Conservation (phyloP, 768 basidiomycete genomes). For the Tricholomella constricta region DNA sequence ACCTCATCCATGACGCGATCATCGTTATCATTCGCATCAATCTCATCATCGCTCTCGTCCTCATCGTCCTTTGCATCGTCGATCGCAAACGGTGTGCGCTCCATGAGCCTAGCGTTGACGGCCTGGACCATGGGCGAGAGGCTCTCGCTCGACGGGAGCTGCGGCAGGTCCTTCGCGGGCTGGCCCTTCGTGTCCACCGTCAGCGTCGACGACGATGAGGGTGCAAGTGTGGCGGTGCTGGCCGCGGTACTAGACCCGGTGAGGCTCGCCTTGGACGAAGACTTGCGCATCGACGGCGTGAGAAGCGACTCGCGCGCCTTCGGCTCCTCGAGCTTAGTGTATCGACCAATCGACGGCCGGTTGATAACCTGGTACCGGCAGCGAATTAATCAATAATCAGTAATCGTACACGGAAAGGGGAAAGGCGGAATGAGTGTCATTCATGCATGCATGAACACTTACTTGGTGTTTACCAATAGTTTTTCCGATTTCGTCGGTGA, state of each 20-base stretch:
- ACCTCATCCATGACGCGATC: constrained; percentile 91
- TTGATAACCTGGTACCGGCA: constrained; percentile 54
- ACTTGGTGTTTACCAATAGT: constrained; percentile 93
- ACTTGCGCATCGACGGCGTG: constrained; percentile 65
- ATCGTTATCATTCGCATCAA: constrained; percentile 58
- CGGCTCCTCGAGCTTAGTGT: constrained; percentile 83
- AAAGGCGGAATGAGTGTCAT: not conserved
- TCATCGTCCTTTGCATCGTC: constrained; percentile 89
- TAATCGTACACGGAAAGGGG: not conserved
- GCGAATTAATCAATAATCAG: not conserved
- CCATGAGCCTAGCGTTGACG: constrained; percentile 83
- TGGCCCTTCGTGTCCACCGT: constrained; percentile 46
- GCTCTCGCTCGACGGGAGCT: constrained; percentile 39
- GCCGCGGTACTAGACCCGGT: constrained; percentile 22
- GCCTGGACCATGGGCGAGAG: constrained; percentile 70
- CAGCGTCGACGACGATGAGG: constrained; percentile 51
- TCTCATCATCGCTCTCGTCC: constrained; percentile 53
- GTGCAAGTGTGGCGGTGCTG: constrained; percentile 32
- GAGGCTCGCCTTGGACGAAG: constrained; percentile 57
- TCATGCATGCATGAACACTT: constrained; percentile 16
- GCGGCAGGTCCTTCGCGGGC: constrained; percentile 26
- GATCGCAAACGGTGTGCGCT: constrained; percentile 94
- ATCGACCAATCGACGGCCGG: constrained; percentile 84
- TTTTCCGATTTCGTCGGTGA: constrained; percentile 93
- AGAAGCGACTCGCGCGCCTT: constrained; percentile 86